Percentiles rank a stretch among this genome's conserved stretches.
Evolutionary conservation across 208 protist species (phyloP).

Genomic region (Leishmania amazonensis): DNA sequence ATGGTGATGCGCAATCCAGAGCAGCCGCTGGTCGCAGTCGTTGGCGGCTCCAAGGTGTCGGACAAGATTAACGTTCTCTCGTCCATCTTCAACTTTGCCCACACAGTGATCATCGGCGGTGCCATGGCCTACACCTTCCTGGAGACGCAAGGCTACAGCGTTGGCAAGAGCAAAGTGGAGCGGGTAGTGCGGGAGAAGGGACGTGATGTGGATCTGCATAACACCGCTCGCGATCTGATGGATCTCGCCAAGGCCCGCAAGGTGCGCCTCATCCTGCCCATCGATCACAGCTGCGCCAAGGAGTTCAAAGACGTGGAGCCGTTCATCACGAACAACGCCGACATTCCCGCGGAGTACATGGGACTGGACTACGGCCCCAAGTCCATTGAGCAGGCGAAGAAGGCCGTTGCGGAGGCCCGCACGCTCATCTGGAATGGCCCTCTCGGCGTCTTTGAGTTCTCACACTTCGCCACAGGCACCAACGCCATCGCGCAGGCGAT

Average conservation of each 20-base stretch:
- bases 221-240: slow-evolving; percentile 70
- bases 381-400: slow-evolving; percentile 71
- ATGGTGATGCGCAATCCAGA: slow-evolving; percentile 93
- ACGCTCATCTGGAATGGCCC: slow-evolving; percentile 98
- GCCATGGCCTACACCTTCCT: slow-evolving; percentile 99
- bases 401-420: slow-evolving; percentile 79
- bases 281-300: slow-evolving; percentile 97
- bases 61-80: slow-evolving; percentile 99
- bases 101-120: slow-evolving; percentile 99
- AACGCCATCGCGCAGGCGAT: slow-evolving; percentile 79
- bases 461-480: slow-evolving; percentile 94
- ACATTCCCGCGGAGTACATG: slow-evolving; percentile 91
- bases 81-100: slow-evolving; percentile 98
- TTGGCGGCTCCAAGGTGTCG: slow-evolving; percentile 97
- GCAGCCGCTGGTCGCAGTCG: slow-evolving; percentile 96
- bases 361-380: slow-evolving; percentile 98
- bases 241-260: slow-evolving; percentile 89
- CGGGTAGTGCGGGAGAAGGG: slow-evolving; percentile 82
- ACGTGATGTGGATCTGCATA: slow-evolving; percentile 80
- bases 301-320: slow-evolving; percentile 90
- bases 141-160: slow-evolving; percentile 83
- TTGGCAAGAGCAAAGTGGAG: slow-evolving; percentile 97
- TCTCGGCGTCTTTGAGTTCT: slow-evolving; percentile 98
- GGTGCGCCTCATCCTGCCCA: slow-evolving; percentile 97
- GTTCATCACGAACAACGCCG: slow-evolving; percentile 66